phyloP scores from a whole-genome alignment of 768 basidiomycete species.

The Rhizopogon vesiculosus region DNA sequence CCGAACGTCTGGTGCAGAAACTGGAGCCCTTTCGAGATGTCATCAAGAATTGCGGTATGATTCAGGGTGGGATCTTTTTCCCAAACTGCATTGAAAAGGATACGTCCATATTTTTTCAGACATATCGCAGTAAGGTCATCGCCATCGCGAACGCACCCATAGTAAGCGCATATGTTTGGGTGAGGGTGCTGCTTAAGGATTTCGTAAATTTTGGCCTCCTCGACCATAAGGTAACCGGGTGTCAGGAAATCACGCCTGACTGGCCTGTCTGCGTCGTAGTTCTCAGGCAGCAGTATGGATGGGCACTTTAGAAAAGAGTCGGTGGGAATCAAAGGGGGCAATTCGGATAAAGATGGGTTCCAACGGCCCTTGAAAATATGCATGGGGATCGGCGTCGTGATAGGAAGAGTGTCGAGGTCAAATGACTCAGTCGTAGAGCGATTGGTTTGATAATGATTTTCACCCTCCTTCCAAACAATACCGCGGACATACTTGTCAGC shows the following conservation, averaged over 20 bases:
- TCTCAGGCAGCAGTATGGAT: not conserved
- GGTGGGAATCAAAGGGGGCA: no score
- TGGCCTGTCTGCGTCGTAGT: not conserved
- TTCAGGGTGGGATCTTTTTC: not conserved
- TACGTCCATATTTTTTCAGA: constrained; percentile 1
- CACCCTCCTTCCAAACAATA: not conserved
- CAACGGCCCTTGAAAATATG: no score
- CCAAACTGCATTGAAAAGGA: not conserved
- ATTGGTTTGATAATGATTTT: not conserved
- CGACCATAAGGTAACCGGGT: not conserved
- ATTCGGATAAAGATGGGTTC: no score
- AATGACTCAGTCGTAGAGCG: no score
- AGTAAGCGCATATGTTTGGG: constrained; percentile 16
- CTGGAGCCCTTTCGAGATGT: constrained; percentile 13
- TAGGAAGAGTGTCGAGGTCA: not conserved
- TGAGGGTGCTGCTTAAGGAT: constrained; percentile 8
- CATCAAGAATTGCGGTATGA: constrained; percentile 2
- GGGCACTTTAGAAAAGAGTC: no score
- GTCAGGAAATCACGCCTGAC: not conserved
- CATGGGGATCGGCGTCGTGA: no score
- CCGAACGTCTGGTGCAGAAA: constrained; percentile 20
- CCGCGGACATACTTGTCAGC: not conserved
- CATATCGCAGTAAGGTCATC: constrained; percentile 13
- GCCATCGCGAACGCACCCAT: constrained; percentile 14
- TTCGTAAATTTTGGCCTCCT: constrained; percentile 3